Evolutionary conservation across 2,329 filamentous ascomycete species (phyloP), one percentile per base, ranked within the genome.

Genomic region (Calycina marina): DNA sequence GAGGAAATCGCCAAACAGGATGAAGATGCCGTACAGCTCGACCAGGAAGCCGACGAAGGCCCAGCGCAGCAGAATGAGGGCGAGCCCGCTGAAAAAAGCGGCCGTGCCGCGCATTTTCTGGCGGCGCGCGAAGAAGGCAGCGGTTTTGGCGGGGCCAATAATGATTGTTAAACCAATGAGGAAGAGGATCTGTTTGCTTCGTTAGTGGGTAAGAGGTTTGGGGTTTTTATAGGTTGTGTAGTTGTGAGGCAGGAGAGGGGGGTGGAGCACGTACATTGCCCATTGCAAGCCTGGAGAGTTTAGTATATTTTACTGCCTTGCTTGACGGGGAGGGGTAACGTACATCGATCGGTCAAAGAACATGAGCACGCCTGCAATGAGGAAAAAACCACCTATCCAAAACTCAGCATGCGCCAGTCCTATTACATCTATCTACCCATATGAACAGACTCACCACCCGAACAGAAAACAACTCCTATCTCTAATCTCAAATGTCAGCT

Each of bases 261-360:
- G n/a, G 20, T 24, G 20, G 20, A n/a, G 20, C n/a, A 6, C 12
- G 20, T 29, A 51, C 50, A 36, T 96, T 96, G 61, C 90, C 90
- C 90, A 96, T 96, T 46, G 88, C 88, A 35, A 98, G 74, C 74
- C 82, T 90, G 43, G 16, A 4, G 12, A 4, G 15, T 14, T 25
- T 27, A 17, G n/a, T 34, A 16, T 11, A 3, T 24, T 4, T 6
- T 2, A 18, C 16, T 22, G 18, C 30, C 12, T 14, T 36, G 28
- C 28, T 22, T 31, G 28, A 14, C 25, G n/a, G 17, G 25, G 14
- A 20, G 29, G 14, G 18, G 33, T 25, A 6, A 65, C 76, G 52
- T 64, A 88, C 83, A 96, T 86, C 51, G 90, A 83, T 44, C 90
- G 75, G 60, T 98, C 90, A 63, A 98, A 98, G 64, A 98, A 96